Evolutionary conservation across 1,139 yeast genomes (phyloP), one percentile per base, ranked within the genome.

Genomic region (Hemisphaericaspora lyxosophila): DNA sequence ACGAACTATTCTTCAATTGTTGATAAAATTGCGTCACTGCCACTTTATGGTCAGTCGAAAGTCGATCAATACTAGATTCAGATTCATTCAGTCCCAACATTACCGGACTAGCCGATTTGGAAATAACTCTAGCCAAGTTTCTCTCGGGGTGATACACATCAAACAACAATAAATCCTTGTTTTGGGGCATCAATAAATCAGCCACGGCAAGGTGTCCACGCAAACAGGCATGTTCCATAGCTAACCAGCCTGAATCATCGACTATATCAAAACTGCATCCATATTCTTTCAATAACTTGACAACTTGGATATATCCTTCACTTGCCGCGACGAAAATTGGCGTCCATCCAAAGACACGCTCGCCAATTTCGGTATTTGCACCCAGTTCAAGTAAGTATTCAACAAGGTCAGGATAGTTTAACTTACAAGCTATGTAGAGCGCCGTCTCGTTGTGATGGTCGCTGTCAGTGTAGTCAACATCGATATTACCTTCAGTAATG

Each of bases 211-310:
- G 65, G 59, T 89, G 96, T 7, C 98, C 98, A 51, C 97, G 74
- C 35, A 92, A 69, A 40, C 88, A 83, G 0, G 97, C 97, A 60
- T 92, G 97, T 54, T 92, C 98, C 81, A 88, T 82, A 7, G 97
- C 96, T 17, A 90, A 80, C 97, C 97, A 92, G 0, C 97, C 97
- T 30, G 95, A 85, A 38, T 79, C 84, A 62, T 92, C 98, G 15
- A 76, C 74, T 34, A 72, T 63, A 36, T 78, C 76, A 39, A 65
- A 75, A 16, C 71, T 66, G 9, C 86, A 82, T 6, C 79, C 80
- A 33, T 70, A 59, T 0, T 66, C 64, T 22, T 83, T 60, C 43
- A 92, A 68, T 7, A 77, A 46, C 36, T 73, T 60, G 7, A 82
- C 86, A 29, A 87, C 69, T 2, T 77, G 77, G 23, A 55, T 56